Conservation (phyloP, 208 protist species). For the Leishmania guyanensis region DNA sequence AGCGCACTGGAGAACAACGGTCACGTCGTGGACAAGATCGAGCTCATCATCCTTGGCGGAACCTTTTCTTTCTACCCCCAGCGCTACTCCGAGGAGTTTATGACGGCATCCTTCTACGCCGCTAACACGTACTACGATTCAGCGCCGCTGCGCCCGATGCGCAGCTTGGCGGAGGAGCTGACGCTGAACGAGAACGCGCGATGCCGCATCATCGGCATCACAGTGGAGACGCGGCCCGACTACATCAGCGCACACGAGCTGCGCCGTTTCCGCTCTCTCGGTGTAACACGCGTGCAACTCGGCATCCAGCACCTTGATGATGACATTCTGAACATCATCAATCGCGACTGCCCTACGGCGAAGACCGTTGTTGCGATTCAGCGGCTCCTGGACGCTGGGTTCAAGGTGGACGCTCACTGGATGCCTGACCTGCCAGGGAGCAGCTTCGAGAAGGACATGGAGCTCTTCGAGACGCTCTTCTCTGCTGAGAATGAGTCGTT, state of each 20-base stretch:
- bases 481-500: constrained; percentile 92
- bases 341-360: constrained; percentile 96
- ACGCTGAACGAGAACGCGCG: constrained; percentile 92
- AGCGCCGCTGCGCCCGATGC: constrained; percentile 59
- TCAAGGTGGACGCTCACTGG: constrained; percentile 99
- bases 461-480: constrained; percentile 92
- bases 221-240: constrained; percentile 99
- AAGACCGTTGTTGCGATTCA: constrained; percentile 94
- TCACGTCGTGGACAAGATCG: constrained; percentile 96
- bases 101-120: constrained; percentile 90
- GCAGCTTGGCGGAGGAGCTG: constrained; percentile 78
- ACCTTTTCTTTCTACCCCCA: constrained; percentile 98
- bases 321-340: constrained; percentile 95
- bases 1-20: constrained; percentile 91
- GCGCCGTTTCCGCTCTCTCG: constrained; percentile 81
- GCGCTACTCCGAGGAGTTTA: constrained; percentile 94
- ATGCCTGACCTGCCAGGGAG: constrained; percentile 99
- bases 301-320: constrained; percentile 99
- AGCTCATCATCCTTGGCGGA: constrained; percentile 99
- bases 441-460: constrained; percentile 94
- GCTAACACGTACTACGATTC: constrained; percentile 91
- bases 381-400: constrained; percentile 96
- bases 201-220: constrained; percentile 98
- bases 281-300: constrained; percentile 98
- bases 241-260: constrained; percentile 95